Percentiles rank a stretch among this genome's conserved stretches.
phyloP scores from a whole-genome alignment of 148 eudicot species.

The Mesembryanthemum crystallinum region DNA sequence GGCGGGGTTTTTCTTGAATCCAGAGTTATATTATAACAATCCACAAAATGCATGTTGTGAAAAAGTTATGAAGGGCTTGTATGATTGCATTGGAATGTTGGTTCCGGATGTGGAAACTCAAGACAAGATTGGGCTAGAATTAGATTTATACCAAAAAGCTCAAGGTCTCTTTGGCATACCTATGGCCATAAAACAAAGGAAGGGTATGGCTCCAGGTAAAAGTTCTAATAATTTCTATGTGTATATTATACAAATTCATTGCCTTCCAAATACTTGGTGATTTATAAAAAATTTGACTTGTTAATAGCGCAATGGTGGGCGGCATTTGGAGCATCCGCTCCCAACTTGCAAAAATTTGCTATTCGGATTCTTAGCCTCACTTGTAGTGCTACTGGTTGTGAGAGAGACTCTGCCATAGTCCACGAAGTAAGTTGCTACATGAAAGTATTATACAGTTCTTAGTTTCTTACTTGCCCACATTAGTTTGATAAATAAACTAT shows the following conservation, averaged over 20 bases:
- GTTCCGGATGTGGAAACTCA: background rate
- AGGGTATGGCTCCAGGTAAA: background rate
- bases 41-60: background rate
- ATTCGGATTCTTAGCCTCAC: conserved; percentile 10
- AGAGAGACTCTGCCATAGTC: background rate
- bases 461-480: background rate
- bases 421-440: background rate
- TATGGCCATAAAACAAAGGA: conserved; percentile 12
- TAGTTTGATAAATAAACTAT: too few species aligned
- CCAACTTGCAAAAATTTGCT: background rate
- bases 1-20: conserved; percentile 1
- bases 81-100: conserved; percentile 9
- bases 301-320: conserved; percentile 3
- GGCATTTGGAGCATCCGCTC: background rate
- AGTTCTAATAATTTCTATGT: background rate
- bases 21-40: background rate
- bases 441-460: background rate
- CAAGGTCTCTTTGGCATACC: conserved; percentile 6
- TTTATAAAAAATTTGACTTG: background rate
- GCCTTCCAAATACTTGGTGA: background rate
- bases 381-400: conserved; percentile 18
- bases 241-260: background rate
- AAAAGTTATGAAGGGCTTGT: conserved; percentile 9
- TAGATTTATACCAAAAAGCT: background rate
- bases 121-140: conserved; percentile 3